A percentile compares a stretch with the other conserved stretches of the same genome.
These are phyloP conservation scores for Inga laurina DNA, from an alignment of 306 rosid genomes.

Conservation along the genomic window DNA sequence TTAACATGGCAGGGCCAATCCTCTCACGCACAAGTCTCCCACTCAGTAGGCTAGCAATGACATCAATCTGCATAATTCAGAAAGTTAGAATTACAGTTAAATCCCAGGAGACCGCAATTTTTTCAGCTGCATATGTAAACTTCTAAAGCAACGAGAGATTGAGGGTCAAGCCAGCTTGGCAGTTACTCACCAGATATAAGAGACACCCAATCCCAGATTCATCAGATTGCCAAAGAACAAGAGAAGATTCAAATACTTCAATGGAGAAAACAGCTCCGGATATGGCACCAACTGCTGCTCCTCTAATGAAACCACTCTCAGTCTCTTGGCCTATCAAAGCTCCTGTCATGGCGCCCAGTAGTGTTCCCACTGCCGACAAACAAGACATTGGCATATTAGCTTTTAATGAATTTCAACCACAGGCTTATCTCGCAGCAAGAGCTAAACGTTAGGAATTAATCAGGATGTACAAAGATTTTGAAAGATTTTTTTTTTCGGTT, in stretches of 20 bases:
- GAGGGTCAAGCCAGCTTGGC: constrained; percentile 19
- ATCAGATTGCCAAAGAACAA: constrained; percentile 98
- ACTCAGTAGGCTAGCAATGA: constrained; percentile 89
- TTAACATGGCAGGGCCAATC: constrained; percentile 98
- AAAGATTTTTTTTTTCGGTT: background rate
- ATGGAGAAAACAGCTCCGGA: constrained; percentile 99
- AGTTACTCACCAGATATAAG: constrained; percentile 78
- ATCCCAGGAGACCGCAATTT: constrained; percentile 13
- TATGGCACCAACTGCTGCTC: constrained; percentile 98
- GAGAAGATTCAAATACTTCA: constrained; percentile 96
- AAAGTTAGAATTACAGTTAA: constrained; percentile 5
- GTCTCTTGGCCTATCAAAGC: constrained; percentile 99
- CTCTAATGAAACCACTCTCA: constrained; percentile 96
- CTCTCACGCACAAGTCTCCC: constrained; percentile 97
- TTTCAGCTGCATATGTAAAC: background rate
- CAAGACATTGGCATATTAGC: constrained; percentile 23
- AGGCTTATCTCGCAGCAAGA: constrained; percentile 4
- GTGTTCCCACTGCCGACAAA: constrained; percentile 81
- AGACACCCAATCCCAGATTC: constrained; percentile 97
- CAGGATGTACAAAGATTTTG: constrained; percentile 5
- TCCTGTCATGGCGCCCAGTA: constrained; percentile 95
- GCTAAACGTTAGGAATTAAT: background rate
- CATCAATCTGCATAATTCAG: constrained; percentile 75
- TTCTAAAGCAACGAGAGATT: constrained; percentile 12
- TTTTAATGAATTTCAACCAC: constrained; percentile 1